These are phyloP conservation scores for Pseudogymnoascus sp. DNA, from an alignment of 2,329 filamentous ascomycete species.

Conservation along the genomic window DNA sequence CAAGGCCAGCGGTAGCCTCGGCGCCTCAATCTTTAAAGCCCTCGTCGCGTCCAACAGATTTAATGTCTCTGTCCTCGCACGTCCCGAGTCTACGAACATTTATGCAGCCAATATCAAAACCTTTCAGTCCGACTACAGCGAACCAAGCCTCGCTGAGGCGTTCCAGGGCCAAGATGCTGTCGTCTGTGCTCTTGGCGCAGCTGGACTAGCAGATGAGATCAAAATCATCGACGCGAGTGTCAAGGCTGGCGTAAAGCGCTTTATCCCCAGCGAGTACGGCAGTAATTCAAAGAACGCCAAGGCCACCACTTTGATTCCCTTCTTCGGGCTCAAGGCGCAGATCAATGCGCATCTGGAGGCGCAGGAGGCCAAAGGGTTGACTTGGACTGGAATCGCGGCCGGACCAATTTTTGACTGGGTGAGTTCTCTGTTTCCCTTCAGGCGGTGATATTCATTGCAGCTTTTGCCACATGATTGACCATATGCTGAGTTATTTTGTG, in stretches of 20 bases:
- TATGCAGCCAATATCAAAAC: constrained; percentile 16
- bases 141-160: constrained; percentile 11
- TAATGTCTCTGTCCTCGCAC: constrained; percentile 24
- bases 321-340: constrained; percentile 28
- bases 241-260: constrained; percentile 46
- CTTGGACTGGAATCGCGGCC: constrained; percentile 28
- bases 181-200: constrained; percentile 36
- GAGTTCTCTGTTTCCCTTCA: constrained; percentile 13
- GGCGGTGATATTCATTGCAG: constrained; percentile 11
- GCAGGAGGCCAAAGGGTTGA: constrained; percentile 20
- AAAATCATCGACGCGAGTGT: constrained; percentile 49
- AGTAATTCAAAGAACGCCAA: constrained; percentile 24
- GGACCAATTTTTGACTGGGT: constrained; percentile 22
- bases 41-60: constrained; percentile 20
- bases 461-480: not conserved
- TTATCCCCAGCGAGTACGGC: constrained; percentile 48
- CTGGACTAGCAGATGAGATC: constrained; percentile 36
- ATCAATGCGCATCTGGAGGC: constrained; percentile 26
- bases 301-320: constrained; percentile 18
- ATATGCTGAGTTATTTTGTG: constrained; percentile 8
- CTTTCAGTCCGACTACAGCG: constrained; percentile 7
- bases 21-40: constrained; percentile 19
- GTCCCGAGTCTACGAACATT: constrained; percentile 18
- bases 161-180: constrained; percentile 31
- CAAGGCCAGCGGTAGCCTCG: constrained; percentile 22